Conservation (phyloP, 192 early-diverging fungal genomes). For the Backusella circina region DNA sequence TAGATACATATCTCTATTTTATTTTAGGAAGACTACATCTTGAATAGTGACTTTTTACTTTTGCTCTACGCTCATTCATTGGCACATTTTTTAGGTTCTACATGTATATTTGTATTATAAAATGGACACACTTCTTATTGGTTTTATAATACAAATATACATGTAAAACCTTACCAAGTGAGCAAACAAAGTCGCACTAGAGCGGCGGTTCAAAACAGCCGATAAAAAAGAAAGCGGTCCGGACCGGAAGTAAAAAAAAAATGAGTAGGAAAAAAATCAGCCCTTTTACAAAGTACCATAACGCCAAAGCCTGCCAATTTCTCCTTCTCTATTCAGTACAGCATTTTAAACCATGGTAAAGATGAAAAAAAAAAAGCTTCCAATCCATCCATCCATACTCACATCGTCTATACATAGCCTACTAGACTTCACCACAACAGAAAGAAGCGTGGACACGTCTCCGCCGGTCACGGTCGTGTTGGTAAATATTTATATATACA, state of each 20-base stretch:
- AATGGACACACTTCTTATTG: too few species aligned
- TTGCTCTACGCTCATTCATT: too few species aligned
- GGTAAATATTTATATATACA: conserved; percentile 44
- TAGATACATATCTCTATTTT: too few species aligned
- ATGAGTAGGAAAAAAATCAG: background rate
- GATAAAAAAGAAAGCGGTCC: background rate
- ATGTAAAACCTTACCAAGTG: too few species aligned
- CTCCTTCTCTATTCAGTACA: conserved; percentile 2
- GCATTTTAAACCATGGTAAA: conserved; percentile 6
- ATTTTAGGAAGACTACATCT: too few species aligned
- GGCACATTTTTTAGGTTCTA: too few species aligned
- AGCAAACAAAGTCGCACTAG: too few species aligned
- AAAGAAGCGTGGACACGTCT: conserved; percentile 99
- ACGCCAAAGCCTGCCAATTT: background rate
- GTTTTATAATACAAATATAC: too few species aligned
- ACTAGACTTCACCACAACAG: conserved; percentile 85
- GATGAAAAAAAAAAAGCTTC: background rate
- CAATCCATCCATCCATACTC: background rate
- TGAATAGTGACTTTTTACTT: too few species aligned
- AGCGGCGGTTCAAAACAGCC: background rate
- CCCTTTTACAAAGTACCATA: background rate
- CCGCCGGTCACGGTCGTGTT: conserved; percentile 99
- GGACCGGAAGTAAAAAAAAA: background rate
- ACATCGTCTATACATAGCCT: conserved; percentile 45
- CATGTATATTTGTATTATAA: too few species aligned